Conservation (phyloP, 768 basidiomycete genomes). For the Podaxis sp. region DNA sequence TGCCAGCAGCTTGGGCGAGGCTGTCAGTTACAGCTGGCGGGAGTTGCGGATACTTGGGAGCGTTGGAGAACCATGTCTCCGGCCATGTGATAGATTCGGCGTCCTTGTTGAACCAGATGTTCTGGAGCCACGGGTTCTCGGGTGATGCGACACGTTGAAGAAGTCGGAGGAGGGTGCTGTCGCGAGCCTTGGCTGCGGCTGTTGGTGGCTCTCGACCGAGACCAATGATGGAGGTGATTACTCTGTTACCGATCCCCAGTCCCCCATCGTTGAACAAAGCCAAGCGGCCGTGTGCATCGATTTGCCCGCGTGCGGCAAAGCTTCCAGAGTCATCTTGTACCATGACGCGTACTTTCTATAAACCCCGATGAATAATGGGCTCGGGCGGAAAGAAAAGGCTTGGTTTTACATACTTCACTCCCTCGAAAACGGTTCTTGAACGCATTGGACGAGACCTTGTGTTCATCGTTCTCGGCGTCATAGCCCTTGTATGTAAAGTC, state of each 20-base stretch:
- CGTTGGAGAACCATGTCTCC: constrained; percentile 29
- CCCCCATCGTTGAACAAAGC: constrained; percentile 25
- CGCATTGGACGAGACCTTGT: constrained; percentile 32
- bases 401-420: constrained; percentile 34
- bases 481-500: constrained; percentile 29
- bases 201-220: constrained; percentile 58
- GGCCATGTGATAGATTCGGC: constrained; percentile 39
- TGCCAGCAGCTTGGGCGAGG: constrained; percentile 13
- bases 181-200: constrained; percentile 51
- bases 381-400: not conserved
- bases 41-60: not conserved
- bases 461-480: constrained; percentile 16
- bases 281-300: constrained; percentile 40
- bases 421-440: constrained; percentile 36
- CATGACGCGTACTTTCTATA: constrained; percentile 30
- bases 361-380: not conserved
- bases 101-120: constrained; percentile 44
- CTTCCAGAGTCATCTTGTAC: constrained; percentile 28
- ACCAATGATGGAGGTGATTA: constrained; percentile 32
- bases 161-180: constrained; percentile 38
- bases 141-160: constrained; percentile 40
- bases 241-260: constrained; percentile 16
- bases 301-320: constrained; percentile 42
- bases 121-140: constrained; percentile 48
- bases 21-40: constrained; percentile 3